These are phyloP conservation scores for Huntiella omanensis DNA, from an alignment of 2,329 filamentous ascomycete species.

Conservation along the genomic window DNA sequence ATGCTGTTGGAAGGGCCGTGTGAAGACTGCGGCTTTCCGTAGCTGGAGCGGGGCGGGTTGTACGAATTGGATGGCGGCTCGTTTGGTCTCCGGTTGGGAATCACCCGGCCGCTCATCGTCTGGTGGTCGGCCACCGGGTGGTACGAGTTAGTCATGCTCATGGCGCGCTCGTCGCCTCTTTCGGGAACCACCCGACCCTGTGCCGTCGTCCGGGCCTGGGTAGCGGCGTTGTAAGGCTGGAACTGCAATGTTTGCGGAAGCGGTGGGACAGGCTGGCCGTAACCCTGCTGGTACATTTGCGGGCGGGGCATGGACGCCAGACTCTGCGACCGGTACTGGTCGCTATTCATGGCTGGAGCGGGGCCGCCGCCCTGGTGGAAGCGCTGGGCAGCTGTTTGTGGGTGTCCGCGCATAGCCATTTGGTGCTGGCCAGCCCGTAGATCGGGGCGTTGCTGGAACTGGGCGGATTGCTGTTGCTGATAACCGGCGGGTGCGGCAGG, in stretches of 20 bases:
- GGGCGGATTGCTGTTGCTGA: conserved; percentile 6
- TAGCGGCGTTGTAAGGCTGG: conserved; percentile 9
- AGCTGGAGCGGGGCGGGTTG: conserved; percentile 15
- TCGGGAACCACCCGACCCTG: conserved; percentile 85
- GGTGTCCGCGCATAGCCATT: conserved; percentile 17
- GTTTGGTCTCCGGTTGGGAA: conserved; percentile 48
- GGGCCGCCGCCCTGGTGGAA: conserved; percentile 43
- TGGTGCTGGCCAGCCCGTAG: conserved; percentile 30
- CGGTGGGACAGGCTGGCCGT: conserved; percentile 38
- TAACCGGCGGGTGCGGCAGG: conserved; percentile 24
- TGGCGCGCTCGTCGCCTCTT: conserved; percentile 76
- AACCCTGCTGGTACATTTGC: conserved; percentile 47
- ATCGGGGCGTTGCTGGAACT: conserved; percentile 27
- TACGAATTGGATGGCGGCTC: conserved; percentile 17
- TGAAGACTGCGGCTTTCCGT: conserved; percentile 17
- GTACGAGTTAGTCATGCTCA: conserved; percentile 73
- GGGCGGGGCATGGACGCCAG: conserved; percentile 61
- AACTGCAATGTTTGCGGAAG: conserved; percentile 5
- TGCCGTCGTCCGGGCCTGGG: conserved; percentile 58
- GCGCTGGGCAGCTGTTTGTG: conserved; percentile 31
- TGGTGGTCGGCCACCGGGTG: conserved; percentile 57
- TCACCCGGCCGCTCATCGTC: conserved; percentile 82
- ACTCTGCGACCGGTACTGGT: conserved; percentile 83
- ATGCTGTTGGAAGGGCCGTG: conserved; percentile 18
- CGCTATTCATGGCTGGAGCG: conserved; percentile 57